Evolutionary conservation across 352 stramenopile species (phyloP), one percentile per base, ranked within the genome.

Genomic region (Blastocystis sp.): DNA sequence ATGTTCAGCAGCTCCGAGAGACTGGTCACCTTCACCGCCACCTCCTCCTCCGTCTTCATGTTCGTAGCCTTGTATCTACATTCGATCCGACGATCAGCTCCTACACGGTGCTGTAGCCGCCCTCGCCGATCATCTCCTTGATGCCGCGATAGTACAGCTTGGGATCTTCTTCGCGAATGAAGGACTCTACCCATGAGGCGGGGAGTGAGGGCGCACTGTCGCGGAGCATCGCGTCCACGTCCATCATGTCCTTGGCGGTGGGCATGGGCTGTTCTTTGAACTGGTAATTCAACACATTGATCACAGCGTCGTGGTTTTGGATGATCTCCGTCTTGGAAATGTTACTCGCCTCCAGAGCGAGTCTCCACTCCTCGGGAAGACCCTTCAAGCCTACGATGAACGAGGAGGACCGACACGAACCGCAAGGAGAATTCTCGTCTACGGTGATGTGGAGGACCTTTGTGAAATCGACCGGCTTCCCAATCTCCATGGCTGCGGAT

Each of bases 101-200:
- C 60, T 93, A 94, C 21, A 94, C 92, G 0, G 89, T 90, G 42
- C 92, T 92, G 38, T 88, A 91, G 19, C 92, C 92, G 34, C 92
- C 92, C 87, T 93, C 91, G n/a, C 92, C 92, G 17, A 94, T 78
- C 59, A 90, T 68, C 66, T 93, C 87, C 57, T 91, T 87, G n/a
- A 84, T 89, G 69, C 91, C 92, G 62, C 89, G 91, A 74, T 92
- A 87, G 66, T 92, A 87, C 59, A 87, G 11, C 38, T 71, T 87
- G 21, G 80, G 74, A 24, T 80, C 74, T 43, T 91, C 87, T 48
- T 89, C 70, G 40, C 80, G 84, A 52, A 69, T 89, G 1, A 89
- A 84, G 7, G 77, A 43, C 76, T 52, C 65, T 89, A 77, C 24
- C 19, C 17, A 88, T 87, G 34, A 80, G 43, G 21, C n/a, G 4